Evolutionary conservation across 129 eudicot genomes (phyloP).

Genomic region (Heracleum sosnowskyi): DNA sequence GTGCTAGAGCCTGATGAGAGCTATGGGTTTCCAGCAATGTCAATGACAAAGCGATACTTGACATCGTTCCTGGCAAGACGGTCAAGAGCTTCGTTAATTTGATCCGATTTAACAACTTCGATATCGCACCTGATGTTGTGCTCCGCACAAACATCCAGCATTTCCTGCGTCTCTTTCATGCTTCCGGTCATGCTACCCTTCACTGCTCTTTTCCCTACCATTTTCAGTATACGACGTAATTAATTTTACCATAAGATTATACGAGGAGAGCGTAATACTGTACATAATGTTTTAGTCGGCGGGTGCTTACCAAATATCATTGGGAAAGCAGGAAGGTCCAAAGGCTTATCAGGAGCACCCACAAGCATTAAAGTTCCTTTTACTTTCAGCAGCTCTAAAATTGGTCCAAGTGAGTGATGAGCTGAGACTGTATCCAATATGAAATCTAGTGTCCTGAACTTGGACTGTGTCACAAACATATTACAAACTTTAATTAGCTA

Average conservation of each 20-base stretch:
- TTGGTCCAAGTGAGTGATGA: constrained; percentile 68
- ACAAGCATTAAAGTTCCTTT: constrained; percentile 70
- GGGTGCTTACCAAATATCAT: constrained; percentile 55
- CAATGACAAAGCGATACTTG: constrained; percentile 75
- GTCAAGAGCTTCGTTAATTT: constrained; percentile 58
- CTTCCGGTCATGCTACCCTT: constrained; percentile 89
- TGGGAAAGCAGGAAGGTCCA: constrained; percentile 71
- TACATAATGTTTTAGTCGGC: neutral
- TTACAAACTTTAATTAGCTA: neutral
- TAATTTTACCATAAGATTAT: neutral
- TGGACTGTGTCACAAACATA: constrained; percentile 27
- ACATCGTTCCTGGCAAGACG: constrained; percentile 74
- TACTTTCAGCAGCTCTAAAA: constrained; percentile 63
- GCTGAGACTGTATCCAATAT: constrained; percentile 83
- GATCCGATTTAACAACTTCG: constrained; percentile 43
- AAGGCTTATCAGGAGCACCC: constrained; percentile 92
- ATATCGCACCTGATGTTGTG: constrained; percentile 77
- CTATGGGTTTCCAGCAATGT: constrained; percentile 34
- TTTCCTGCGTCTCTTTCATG: constrained; percentile 80
- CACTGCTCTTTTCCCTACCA: constrained; percentile 62
- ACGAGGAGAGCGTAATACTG: neutral
- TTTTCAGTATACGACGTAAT: neutral
- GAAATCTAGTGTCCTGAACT: constrained; percentile 65
- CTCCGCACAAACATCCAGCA: constrained; percentile 76
- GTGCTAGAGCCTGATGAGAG: neutral